These are phyloP conservation scores for Ophiognomonia clavigignenti-juglandacearum DNA, from an alignment of 2,329 filamentous ascomycete genomes.

Conservation along the genomic window DNA sequence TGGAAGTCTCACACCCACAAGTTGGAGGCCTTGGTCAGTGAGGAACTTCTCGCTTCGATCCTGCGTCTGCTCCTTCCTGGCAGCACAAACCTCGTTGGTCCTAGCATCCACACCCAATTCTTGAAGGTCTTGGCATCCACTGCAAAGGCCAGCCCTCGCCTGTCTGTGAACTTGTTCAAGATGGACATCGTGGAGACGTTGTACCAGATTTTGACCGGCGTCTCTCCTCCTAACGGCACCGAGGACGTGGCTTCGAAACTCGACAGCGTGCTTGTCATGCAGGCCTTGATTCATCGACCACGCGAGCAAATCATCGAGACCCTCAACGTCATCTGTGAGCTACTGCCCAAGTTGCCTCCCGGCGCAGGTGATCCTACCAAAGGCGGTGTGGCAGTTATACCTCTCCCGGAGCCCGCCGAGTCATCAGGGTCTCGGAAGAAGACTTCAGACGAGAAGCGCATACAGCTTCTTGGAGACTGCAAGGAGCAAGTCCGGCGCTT, in stretches of 20 bases:
- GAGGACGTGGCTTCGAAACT: constrained; percentile 80
- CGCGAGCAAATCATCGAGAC: constrained; percentile 97
- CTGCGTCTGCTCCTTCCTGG: constrained; percentile 85
- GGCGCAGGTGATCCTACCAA: constrained; percentile 41
- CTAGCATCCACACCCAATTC: constrained; percentile 95
- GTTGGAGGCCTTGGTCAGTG: constrained; percentile 86
- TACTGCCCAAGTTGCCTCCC: constrained; percentile 68
- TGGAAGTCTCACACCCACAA: constrained; percentile 86
- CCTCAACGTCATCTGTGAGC: constrained; percentile 92
- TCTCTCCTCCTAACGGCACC: constrained; percentile 78
- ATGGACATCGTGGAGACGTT: constrained; percentile 96
- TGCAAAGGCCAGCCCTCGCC: constrained; percentile 77
- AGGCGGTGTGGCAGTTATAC: constrained; percentile 39
- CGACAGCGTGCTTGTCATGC: constrained; percentile 97
- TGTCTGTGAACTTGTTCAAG: constrained; percentile 88
- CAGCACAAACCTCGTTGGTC: constrained; percentile 89
- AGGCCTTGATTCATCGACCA: constrained; percentile 91
- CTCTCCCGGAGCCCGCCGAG: constrained; percentile 33
- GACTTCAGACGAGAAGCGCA: constrained; percentile 69
- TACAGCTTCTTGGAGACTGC: constrained; percentile 79
- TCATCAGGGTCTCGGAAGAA: constrained; percentile 42
- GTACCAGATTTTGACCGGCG: constrained; percentile 94
- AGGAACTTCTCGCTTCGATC: constrained; percentile 79
- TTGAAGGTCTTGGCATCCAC: constrained; percentile 87
- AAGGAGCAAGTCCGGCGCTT: constrained; percentile 86